Evolutionary conservation across 768 basidiomycete genomes (phyloP).

Genomic region (Tylopilus cervinicoccineus): DNA sequence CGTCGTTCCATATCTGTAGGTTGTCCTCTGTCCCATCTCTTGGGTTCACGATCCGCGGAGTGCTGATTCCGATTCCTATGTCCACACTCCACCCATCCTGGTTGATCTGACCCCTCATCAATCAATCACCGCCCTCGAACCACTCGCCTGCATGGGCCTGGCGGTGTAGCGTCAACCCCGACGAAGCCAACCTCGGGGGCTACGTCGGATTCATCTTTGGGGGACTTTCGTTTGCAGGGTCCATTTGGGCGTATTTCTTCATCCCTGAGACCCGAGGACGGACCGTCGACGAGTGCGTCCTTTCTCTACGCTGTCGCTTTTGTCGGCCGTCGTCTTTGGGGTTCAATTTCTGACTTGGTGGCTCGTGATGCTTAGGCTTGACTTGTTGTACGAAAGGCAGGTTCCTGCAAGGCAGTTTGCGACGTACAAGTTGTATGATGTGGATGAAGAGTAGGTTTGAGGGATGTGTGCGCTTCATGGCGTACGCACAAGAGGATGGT

Average conservation of each 20-base stretch:
- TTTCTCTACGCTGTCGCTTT: background rate
- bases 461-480: background rate
- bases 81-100: no score
- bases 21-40: background rate
- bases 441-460: background rate
- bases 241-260: constrained; percentile 25
- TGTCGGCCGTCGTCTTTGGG: no score
- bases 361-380: constrained; percentile 16
- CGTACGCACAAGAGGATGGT: background rate
- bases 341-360: no score
- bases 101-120: background rate
- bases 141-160: no score
- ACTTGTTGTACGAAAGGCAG: constrained; percentile 29
- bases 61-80: background rate
- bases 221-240: constrained; percentile 17
- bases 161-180: constrained; percentile 21
- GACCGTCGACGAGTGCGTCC: constrained; percentile 29
- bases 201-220: constrained; percentile 30
- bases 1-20: constrained; percentile 28
- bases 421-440: constrained; percentile 13
- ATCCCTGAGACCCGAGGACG: constrained; percentile 27
- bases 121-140: no score
- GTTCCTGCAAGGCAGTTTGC: constrained; percentile 28
- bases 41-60: no score
- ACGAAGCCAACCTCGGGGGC: constrained; percentile 25